Base-by-base conservation (phyloP, 2,329 filamentous ascomycete genomes). In the Trichoderma gracile region DNA sequence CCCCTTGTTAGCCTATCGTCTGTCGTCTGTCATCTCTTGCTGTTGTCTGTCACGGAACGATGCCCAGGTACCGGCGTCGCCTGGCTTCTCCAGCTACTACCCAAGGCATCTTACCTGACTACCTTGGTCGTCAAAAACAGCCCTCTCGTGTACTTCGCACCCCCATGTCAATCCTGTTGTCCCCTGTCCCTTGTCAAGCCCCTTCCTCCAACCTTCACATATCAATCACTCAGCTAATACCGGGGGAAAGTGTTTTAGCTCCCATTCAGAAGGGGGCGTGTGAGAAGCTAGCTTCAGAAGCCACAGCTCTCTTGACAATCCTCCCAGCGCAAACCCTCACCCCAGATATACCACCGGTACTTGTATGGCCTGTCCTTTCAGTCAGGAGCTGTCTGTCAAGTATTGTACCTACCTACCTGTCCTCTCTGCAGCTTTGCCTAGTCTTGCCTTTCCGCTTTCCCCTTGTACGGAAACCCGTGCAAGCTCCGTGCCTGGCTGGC, bases 161-260 rank as follows among this genome's bases (percentile, higher is more conserved):
- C 50, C 49, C 25, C 59, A 45, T 38, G 5, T 10, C 23, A 45
- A 43, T 40, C 50, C 50, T 54, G 49, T 33, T 25, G 17, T 45
- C 33, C 33, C 33, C 33, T 14, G 10, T 12, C 19, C 27, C 33
- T 33, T 63, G 40, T 27, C 42, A 47, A 52, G 49, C 46, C 46
- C 50, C 27, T 38, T 46, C 59, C 42, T 5, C 60, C 45, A 25
- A 17, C 43, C 49, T 59, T 63, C 40, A 38, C 40, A 54, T 45
- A 21, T 52, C 47, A 52, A 6, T 60, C 58, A 19, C 47, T 61
- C 58, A 60, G 47, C 38, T 42, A 61, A 61, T 50, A 62, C 54
- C 40, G 40, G 30, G 60, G 60, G 60, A 27, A 47, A 17, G 30
- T 53, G 46, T 53, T 46, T 63, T 63, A 63, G 60, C 25, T 27